Percentiles rank a stretch among this genome's conserved stretches.
Evolutionary conservation across 2,329 filamentous ascomycete genomes (phyloP).

Genomic region (Beauveria brongniartii): DNA sequence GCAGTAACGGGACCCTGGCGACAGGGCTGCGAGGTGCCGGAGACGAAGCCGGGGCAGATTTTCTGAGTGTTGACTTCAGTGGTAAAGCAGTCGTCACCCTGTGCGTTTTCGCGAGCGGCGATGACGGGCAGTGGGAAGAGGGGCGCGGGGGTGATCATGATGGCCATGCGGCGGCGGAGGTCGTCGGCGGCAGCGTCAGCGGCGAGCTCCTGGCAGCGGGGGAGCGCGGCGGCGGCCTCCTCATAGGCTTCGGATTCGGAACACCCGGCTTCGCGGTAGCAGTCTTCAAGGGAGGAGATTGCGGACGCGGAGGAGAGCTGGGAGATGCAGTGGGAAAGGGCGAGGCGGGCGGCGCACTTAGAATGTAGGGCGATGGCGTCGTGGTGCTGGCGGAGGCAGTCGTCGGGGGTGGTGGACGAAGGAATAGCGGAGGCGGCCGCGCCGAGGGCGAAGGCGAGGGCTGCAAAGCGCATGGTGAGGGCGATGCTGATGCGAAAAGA

Average conservation of each 20-base stretch:
- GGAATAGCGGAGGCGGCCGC: constrained; percentile 23
- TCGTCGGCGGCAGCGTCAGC: constrained; percentile 13
- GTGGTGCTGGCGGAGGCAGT: constrained; percentile 33
- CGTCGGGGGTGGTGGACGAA: constrained; percentile 16
- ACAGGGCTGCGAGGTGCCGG: constrained; percentile 32
- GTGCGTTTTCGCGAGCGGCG: constrained; percentile 11
- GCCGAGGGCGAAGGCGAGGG: constrained; percentile 27
- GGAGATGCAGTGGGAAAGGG: constrained; percentile 35
- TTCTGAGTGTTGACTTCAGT: constrained; percentile 27
- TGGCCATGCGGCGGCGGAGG: constrained; percentile 12
- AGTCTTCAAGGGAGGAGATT: constrained; percentile 28
- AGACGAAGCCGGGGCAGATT: constrained; percentile 32
- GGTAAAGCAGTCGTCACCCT: constrained; percentile 26
- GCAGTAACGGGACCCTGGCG: constrained; percentile 25
- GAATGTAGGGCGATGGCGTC: constrained; percentile 31
- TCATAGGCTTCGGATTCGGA: constrained; percentile 20
- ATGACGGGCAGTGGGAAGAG: constrained; percentile 4
- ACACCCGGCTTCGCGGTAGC: constrained; percentile 30
- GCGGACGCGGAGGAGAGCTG: constrained; percentile 22
- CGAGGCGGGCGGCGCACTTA: constrained; percentile 35
- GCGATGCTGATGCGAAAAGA: not conserved
- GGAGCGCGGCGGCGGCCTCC: constrained; percentile 22
- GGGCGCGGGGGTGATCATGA: constrained; percentile 12
- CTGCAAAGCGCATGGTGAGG: constrained; percentile 23
- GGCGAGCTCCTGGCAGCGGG: constrained; percentile 24